Evolutionary conservation across 164 flowering plant genomes (phyloP), one percentile per base, ranked within the genome.

Genomic region (Nymphaea colorata): DNA sequence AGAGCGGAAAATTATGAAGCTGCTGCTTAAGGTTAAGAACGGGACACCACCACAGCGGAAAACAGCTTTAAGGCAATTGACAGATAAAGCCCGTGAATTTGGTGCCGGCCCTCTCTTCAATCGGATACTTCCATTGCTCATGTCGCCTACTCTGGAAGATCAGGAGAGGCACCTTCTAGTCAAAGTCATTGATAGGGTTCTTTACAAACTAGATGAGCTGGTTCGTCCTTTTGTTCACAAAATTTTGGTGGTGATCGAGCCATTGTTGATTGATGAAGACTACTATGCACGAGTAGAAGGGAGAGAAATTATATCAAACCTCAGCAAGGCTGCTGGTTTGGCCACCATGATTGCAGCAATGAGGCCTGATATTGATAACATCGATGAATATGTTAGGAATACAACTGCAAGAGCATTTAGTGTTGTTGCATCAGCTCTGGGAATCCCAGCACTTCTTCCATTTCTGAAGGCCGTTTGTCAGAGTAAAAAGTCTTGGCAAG

Each of bases 311-410:
- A 91, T 94, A 51, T 94, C 99, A 11, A 94, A 94, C 79, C 86
- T 91, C 6, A 94, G 99, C 73, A 94, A 94, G 74, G 98, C 99
- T 18, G 98, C 98, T 77, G 99, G 99, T 7, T 80, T 94, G 83
- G 99, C 99, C 51, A 91, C 99, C 15, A 94, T 94, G 99, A 94
- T 94, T 81, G 99, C 99, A 76, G 98, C 99, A 2, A 94, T 94
- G 99, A 82, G 98, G 66, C 99, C 98, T 0, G 98, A 94, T 79
- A 94, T 94, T 70, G 99, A 94, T 69, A 94, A 94, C 71, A 91
- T 91, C 57, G 98, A 94, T 86, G 99, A 94, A 67, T 94, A 94
- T 74, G 99, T 94, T 10, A 83, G 99, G 77, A 94, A 91, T 77
- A 94, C 98, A 16, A 94, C 99, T 76, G 97, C 98, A 0, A 84